Conservation (phyloP, 169 alveolate genomes). For the Plasmodium knowlesi region DNA sequence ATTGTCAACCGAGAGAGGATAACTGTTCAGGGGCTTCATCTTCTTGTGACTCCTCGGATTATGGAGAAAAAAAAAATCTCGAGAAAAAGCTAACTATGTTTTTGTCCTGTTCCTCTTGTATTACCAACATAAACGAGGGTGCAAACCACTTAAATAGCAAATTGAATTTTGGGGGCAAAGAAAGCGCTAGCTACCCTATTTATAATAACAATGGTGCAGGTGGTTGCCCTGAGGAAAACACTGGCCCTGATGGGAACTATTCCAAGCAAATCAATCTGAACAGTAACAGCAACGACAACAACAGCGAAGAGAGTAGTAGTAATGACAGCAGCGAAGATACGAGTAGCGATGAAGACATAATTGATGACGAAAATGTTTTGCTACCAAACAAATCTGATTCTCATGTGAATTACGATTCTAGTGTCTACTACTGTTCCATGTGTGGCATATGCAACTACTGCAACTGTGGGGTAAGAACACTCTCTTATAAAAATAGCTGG, state of each 20-base stretch:
- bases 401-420: background rate
- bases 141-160: background rate
- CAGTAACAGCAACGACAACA: background rate
- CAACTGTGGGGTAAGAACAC: conserved; percentile 62
- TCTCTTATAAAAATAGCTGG: conserved; percentile 81
- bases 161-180: background rate
- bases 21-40: background rate
- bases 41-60: conserved; percentile 28
- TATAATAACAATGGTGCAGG: background rate
- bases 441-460: conserved; percentile 65
- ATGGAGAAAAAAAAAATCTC: conserved; percentile 8
- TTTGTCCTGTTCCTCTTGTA: conserved; percentile 56
- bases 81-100: conserved; percentile 33
- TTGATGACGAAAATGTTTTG: conserved; percentile 17
- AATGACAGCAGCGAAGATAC: background rate
- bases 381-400: background rate
- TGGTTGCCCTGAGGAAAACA: background rate
- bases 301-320: background rate
- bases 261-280: background rate
- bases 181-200: background rate
- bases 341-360: conserved; percentile 4
- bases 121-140: conserved; percentile 15
- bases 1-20: background rate
- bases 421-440: conserved; percentile 46
- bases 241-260: background rate